phyloP scores from a whole-genome alignment of 78 protist genomes.

The Monosiga brevicollis region DNA sequence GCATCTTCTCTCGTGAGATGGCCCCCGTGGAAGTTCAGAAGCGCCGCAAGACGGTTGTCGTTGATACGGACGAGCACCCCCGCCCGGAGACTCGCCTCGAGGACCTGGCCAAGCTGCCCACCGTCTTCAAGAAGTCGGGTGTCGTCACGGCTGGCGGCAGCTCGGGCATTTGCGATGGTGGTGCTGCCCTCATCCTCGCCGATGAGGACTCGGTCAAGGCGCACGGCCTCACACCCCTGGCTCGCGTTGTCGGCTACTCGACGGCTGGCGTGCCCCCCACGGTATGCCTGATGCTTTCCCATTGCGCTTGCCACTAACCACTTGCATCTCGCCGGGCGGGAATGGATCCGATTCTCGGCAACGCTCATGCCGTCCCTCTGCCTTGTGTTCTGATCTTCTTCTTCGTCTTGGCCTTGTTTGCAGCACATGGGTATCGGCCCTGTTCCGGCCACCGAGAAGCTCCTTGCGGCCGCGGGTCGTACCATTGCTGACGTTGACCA shows the following conservation, averaged over 20 bases:
- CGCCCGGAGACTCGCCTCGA: slow-evolving; percentile 22
- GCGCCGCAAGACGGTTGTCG: background rate
- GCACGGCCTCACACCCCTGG: slow-evolving; percentile 47
- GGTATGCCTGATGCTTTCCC: too few species aligned
- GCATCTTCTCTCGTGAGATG: slow-evolving; percentile 42
- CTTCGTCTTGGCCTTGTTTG: background rate
- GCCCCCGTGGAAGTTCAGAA: slow-evolving; percentile 31
- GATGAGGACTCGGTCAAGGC: slow-evolving; percentile 33
- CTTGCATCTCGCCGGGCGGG: too few species aligned
- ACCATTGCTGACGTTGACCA: slow-evolving; percentile 31
- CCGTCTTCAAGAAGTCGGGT: slow-evolving; percentile 62
- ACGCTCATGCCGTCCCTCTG: too few species aligned
- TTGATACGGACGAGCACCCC: slow-evolving; percentile 57
- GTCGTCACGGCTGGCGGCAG: slow-evolving; percentile 61
- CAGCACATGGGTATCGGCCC: slow-evolving; percentile 55
- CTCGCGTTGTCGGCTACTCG: slow-evolving; percentile 25
- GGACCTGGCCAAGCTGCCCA: slow-evolving; percentile 19
- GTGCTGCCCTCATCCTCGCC: slow-evolving; percentile 49
- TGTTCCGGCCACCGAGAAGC: slow-evolving; percentile 21
- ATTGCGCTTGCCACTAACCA: too few species aligned
- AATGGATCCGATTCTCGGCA: too few species aligned
- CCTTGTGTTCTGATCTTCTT: background rate
- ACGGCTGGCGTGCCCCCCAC: slow-evolving; percentile 49
- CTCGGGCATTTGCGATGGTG: slow-evolving; percentile 68
- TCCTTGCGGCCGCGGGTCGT: slow-evolving; percentile 20